Base-by-base conservation (phyloP, 331 rosid species). In the Acacia pycnantha region DNA sequence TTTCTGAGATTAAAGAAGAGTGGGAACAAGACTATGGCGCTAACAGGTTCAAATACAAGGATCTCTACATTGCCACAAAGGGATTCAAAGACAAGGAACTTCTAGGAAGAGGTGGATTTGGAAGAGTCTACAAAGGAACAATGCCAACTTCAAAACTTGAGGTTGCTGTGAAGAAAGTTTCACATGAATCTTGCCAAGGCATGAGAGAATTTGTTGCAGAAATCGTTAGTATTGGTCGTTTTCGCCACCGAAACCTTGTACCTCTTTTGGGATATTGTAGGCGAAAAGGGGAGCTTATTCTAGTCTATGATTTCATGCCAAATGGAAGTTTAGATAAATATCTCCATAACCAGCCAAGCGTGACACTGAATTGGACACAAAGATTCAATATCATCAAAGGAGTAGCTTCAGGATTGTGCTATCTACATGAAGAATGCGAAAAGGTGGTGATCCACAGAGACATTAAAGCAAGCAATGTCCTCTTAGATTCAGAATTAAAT, bases 11-110 rank as follows among this genome's bases (percentile, higher is more conserved):
- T 11, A 6, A 12, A 0, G 75, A 70, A 44, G 75, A 70, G 4
- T 43, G 75, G 75, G 75, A 70, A 6, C 6, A 41, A 43, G 75
- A 41, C 1, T 70, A 70, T 43, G 75, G 75, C 1, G n/a, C 75
- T 43, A n/a, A 70, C 7, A 70, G 75, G 37, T 70, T 70, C 75
- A 70, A 43, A 43, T 70, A 70, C 75, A 70, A 44, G 14, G 75
- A 70, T 70, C 75, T 70, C 35, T 70, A 43, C 6, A 0, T n/a
- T 0, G 75, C 75, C 75, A 70, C 75, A 41, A 70, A 70, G 8
- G 75, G 75, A 22, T 70, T 70, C 54, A 24, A 8, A 22, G 35
- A 70, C 21, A 22, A 13, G 24, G 54, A 70, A 13, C 53, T 70
- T 70, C 8, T 43, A 0, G 75, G 75, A 11, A 9, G 56, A 2